Base-by-base conservation (phyloP, 2,329 filamentous ascomycete genomes). In the Orbilia blumenaviensis region DNA sequence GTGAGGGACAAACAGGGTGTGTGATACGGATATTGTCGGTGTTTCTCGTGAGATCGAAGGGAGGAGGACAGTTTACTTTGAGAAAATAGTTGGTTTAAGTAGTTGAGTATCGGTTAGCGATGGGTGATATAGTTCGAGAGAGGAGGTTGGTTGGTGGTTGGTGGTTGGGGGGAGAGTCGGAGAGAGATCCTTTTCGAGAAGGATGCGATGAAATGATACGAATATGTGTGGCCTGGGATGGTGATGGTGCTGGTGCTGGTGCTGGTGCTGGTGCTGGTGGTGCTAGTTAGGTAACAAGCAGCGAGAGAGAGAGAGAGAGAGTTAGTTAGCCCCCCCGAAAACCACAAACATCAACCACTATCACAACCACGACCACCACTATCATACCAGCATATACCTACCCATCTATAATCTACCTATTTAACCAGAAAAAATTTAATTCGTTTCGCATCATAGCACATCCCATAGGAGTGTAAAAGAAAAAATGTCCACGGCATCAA, bases 221-320 rank as follows among this genome's bases (percentile, higher is more conserved):
- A 4, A 18, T n/a, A n/a, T n/a, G n/a, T n/a, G n/a, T n/a, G n/a
- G n/a, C n/a, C n/a, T 38, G 36, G 36, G 18, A 23, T 23, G 27
- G 18, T 6, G 54, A 18, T 42, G 54, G 7, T 44, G 56, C 21
- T 29, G 66, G 44, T 52, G 66, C 23, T 62, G 63, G 14, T 48
- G 50, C 14, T 36, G 41, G 18, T 58, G 38, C 46, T 52, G 48
- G 23, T 36, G 60, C 5, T 52, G 48, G 25, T 34, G 27, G 48
- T 32, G n/a, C n/a, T 18, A 14, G 18, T 12, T 48, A 8, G 58
- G n/a, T 36, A 36, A n/a, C n/a, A n/a, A n/a, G n/a, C n/a, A n/a
- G n/a, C n/a, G n/a, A n/a, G n/a, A n/a, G n/a, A n/a, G n/a, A n/a
- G n/a, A n/a, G n/a, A n/a, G n/a, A n/a, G n/a, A n/a, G n/a, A n/a